Conservation (phyloP, 768 basidiomycete species). For the Mrakia blollopis region DNA sequence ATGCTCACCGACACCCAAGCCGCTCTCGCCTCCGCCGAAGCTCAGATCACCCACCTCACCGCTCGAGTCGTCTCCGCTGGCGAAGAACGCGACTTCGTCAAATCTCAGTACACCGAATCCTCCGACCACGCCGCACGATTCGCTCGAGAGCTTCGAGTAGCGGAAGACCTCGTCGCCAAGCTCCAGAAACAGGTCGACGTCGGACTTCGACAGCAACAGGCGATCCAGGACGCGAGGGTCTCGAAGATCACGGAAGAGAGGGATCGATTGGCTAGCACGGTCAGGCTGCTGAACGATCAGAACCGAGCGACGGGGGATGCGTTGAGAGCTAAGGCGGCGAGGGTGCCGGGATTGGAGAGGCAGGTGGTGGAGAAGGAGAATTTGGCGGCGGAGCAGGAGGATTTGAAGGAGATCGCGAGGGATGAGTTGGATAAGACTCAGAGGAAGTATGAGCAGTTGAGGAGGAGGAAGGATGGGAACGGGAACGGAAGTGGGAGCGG, state of each 20-base stretch:
- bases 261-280: not conserved
- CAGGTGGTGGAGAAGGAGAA: not conserved
- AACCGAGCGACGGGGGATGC: not conserved
- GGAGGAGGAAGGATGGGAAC: not conserved
- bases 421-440: not conserved
- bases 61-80: not conserved
- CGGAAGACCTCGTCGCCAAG: conserved; percentile 37
- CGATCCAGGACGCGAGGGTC: not conserved
- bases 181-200: conserved; percentile 55
- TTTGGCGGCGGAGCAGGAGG: not conserved
- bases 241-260: conserved; percentile 1
- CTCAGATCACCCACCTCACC: not conserved
- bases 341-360: not conserved
- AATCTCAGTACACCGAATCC: not conserved
- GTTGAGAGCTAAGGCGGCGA: not conserved
- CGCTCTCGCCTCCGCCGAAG: not conserved
- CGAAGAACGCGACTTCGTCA: not conserved
- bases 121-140: not conserved
- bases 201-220: not conserved
- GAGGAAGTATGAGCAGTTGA: not conserved
- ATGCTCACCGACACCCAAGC: not conserved
- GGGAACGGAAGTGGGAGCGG: not conserved
- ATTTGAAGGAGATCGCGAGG: not conserved
- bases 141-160: not conserved
- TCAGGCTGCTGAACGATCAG: not conserved